phyloP scores from a whole-genome alignment of 345 rosid genomes.

The Gossypium longicalyx region DNA sequence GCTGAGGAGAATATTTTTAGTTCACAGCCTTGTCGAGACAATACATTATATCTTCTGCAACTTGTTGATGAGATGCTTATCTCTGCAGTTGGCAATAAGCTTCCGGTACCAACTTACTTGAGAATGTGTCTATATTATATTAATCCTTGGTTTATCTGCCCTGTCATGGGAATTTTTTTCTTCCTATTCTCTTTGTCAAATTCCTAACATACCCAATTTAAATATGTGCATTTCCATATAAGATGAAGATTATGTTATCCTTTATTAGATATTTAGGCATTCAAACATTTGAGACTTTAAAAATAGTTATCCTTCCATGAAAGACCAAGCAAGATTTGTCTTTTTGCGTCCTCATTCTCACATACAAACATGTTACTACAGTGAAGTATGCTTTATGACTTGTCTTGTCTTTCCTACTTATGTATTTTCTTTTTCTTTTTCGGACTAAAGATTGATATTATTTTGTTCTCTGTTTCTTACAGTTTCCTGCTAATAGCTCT shows the following conservation, averaged over 20 bases:
- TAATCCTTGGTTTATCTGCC: too few relatives aligned
- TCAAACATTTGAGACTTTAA: conserved; percentile 5
- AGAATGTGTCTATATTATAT: not conserved
- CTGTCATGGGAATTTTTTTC: too few relatives aligned
- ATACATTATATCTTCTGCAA: conserved; percentile 68
- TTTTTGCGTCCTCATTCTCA: not conserved
- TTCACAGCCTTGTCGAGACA: conserved; percentile 90
- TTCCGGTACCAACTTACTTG: conserved; percentile 48
- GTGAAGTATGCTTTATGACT: not conserved
- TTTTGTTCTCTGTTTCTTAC: conserved; percentile 37
- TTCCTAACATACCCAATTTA: too few relatives aligned
- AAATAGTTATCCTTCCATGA: not conserved
- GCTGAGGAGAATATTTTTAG: conserved; percentile 79
- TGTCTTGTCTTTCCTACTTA: not conserved
- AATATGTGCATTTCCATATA: too few relatives aligned
- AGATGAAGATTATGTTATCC: not conserved
- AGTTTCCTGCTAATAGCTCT: conserved; percentile 72
- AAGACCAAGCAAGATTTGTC: not conserved
- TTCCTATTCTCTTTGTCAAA: too few relatives aligned
- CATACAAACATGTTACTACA: not conserved
- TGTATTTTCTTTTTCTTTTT: not conserved
- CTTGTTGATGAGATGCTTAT: conserved; percentile 88
- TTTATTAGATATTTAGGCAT: not conserved
- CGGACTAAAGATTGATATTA: not conserved
- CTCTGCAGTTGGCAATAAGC: conserved; percentile 66